Evolutionary conservation across 768 basidiomycete species (phyloP), one percentile per base, ranked within the genome.

Genomic region (Terana coerulea): DNA sequence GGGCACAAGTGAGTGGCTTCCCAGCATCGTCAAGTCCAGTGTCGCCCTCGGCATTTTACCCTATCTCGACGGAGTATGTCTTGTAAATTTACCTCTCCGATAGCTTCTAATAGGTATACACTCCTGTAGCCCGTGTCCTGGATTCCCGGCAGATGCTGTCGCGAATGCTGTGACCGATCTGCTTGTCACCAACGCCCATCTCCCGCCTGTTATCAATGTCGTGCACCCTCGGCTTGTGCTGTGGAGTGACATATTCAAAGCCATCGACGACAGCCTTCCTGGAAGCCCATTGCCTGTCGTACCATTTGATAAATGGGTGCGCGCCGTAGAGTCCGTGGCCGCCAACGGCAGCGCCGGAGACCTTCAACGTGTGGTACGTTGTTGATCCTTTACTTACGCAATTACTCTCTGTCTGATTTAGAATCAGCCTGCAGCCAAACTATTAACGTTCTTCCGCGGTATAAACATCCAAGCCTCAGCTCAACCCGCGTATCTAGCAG

Each of bases 1-100:
- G 66, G 52, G 55, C 15, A 54, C 55, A 6, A 49, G 53, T 7
- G 66, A 67, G 21, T 68, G 67, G 67, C 52, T 69, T 1, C 67
- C 67, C 8, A 51, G 56, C 19, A 41, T 54, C 25, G 40, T 50
- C 51, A 55, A 59, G 48, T 55, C 57, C 8, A 59, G 57, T 29
- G 17, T 56, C 22, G 40, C 57, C 8, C 40, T 59, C 1, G 51
- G 51, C 15, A 37, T 21, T 3, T 45, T 52, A 12, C 57, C 54
- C n/a, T 51, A 52, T 21, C 30, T 49, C 12, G 45, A 44, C 14
- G 52, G 54, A 12, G 57, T 56, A 29, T 29, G 59, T 49, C 14
- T 5, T 30, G 21, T 24, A 3, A 40, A 19, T 36, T 34, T 8
- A 35, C 43, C 33, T 12, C 17, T 10, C 35, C 2, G 17, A 42